These are phyloP conservation scores for Solanum piurae DNA, from an alignment of 257 asterid genomes.

Conservation along the genomic window DNA sequence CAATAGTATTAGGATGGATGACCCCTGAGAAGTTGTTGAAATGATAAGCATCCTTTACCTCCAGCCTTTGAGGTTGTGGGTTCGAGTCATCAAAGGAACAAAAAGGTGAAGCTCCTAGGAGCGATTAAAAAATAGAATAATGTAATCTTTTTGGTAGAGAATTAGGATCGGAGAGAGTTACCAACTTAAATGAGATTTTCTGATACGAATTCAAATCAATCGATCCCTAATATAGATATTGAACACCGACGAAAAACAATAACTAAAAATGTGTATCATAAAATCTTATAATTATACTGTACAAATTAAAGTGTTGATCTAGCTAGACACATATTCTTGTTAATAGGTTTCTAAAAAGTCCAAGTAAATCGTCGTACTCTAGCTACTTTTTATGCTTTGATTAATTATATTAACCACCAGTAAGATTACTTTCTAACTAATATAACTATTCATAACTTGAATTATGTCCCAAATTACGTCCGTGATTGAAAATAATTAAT, in stretches of 20 bases:
- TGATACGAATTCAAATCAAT: no score
- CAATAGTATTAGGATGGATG: no score
- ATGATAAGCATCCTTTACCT: no score
- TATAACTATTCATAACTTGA: no score
- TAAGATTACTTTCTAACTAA: not conserved
- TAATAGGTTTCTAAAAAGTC: not conserved
- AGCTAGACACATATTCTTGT: not conserved
- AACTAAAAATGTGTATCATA: not conserved
- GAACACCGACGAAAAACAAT: accelerated
- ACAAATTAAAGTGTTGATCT: not conserved
- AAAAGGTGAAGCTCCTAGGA: not conserved
- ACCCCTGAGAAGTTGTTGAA: not conserved
- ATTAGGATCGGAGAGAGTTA: not conserved
- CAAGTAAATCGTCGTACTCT: not conserved
- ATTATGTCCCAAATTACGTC: not conserved
- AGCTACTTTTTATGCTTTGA: not conserved
- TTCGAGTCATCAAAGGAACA: not conserved
- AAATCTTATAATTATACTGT: not conserved
- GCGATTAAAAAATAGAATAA: no score
- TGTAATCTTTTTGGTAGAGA: not conserved
- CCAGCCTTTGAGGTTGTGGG: no score
- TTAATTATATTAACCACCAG: not conserved
- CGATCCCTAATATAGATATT: no score
- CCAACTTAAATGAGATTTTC: not conserved
- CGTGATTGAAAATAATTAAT: not conserved